Base-by-base conservation (phyloP, 2,329 filamentous ascomycete species). In the Xylaria sp. region DNA sequence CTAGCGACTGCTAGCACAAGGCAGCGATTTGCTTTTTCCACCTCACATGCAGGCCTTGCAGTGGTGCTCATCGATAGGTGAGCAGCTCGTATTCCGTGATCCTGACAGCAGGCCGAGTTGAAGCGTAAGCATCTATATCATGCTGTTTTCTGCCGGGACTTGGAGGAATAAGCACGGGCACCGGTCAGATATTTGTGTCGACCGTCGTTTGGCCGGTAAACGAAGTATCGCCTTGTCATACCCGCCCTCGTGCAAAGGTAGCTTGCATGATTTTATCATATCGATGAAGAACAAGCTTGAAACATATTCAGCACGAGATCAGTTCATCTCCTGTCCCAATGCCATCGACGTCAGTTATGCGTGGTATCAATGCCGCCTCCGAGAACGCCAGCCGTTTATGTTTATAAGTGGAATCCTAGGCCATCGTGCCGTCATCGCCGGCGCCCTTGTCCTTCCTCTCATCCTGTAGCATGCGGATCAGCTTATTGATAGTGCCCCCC, bases 401-500 rank as follows among this genome's bases (percentile, higher is more conserved):
- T 20, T n/a, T 64, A 59, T 67, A n/a, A 60, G 55, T 55, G 41
- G 39, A 58, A 63, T 25, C 48, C 44, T n/a, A 41, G 31, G 55
- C 62, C 63, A 65, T 62, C 64, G 74, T 72, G 55, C 72, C 74
- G 51, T 78, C 77, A 50, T 79, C 77, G 12, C 70, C 73, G 8
- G 74, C 50, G 6, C 77, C 77, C 66, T 76, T 78, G 25, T 80
- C 78, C 64, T 80, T 81, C 13, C 78, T 76, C 71, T 81, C 78
- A 41, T 80, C 79, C 57, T 80, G 76, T 31, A 81, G 67, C 72
- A 79, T 75, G 20, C 79, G 77, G 20, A 81, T 80, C 48, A 81
- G 70, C 70, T 80, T 81, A 71, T 81, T 80, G 58, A 81, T 80
- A 23, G 77, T 81, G 7, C 79, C 76, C 0, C 78, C 78, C 31